These are phyloP conservation scores for Cryptosporidium tyzzeri DNA, from an alignment of 169 alveolate species.

Conservation along the genomic window DNA sequence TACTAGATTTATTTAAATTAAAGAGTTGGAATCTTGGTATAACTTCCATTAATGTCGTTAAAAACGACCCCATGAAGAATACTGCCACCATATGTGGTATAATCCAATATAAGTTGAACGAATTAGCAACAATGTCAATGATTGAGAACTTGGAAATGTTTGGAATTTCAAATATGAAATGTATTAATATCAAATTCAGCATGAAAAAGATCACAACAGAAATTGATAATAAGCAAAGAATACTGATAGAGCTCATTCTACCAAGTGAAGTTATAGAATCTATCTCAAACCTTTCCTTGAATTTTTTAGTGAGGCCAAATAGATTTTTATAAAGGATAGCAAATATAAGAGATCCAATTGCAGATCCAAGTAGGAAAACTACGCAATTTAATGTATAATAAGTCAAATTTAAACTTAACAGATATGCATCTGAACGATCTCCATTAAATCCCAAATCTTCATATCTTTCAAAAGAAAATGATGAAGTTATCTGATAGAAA, in stretches of 20 bases:
- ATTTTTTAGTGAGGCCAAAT: neutral
- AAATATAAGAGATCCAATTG: conserved; percentile 58
- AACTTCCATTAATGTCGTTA: conserved; percentile 16
- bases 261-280: conserved; percentile 6
- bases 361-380: conserved; percentile 64
- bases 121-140: conserved; percentile 9
- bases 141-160: conserved; percentile 15
- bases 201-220: neutral
- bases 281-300: neutral
- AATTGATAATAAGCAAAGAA: neutral
- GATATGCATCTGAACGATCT: neutral
- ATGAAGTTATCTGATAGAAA: conserved; percentile 42
- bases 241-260: conserved; percentile 11
- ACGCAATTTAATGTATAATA: conserved; percentile 29
- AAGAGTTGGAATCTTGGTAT: conserved; percentile 20
- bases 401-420: conserved; percentile 3
- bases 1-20: neutral
- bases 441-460: neutral
- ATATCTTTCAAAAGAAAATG: conserved; percentile 22
- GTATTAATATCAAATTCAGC: neutral
- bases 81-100: conserved; percentile 16
- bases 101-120: neutral
- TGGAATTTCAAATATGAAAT: neutral
- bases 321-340: conserved; percentile 10
- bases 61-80: conserved; percentile 14